Conservation (phyloP, 768 basidiomycete species). For the Kwoniella pini region DNA sequence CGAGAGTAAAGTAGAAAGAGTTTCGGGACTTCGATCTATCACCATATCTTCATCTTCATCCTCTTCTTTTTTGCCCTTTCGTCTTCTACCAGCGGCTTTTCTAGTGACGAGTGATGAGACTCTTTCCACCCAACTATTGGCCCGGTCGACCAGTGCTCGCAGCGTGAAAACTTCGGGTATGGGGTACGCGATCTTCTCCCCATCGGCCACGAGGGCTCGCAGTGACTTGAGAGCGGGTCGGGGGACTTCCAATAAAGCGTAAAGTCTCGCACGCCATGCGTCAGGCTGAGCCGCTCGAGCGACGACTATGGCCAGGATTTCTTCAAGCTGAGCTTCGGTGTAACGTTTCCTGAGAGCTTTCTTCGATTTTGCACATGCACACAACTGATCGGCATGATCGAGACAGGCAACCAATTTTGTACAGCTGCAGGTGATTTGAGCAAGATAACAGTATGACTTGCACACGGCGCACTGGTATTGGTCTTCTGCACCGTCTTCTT, state of each 20-base stretch:
- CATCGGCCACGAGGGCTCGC: slow-evolving; percentile 80
- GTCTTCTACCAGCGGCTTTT: slow-evolving; percentile 37
- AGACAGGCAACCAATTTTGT: slow-evolving; percentile 75
- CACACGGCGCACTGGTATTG: slow-evolving; percentile 93
- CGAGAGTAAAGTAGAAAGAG: slow-evolving; percentile 67
- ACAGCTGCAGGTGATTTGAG: slow-evolving; percentile 82
- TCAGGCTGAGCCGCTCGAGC: slow-evolving; percentile 73
- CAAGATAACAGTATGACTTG: slow-evolving; percentile 93
- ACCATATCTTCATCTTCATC: slow-evolving; percentile 58
- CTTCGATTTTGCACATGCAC: slow-evolving; percentile 64
- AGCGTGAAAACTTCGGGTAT: slow-evolving; percentile 72
- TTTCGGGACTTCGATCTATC: slow-evolving; percentile 69
- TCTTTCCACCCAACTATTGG: slow-evolving; percentile 84
- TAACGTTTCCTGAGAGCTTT: slow-evolving; percentile 75
- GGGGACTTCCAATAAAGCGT: slow-evolving; percentile 68
- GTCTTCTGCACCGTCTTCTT: slow-evolving; percentile 82
- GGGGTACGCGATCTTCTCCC: slow-evolving; percentile 76
- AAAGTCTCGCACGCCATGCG: slow-evolving; percentile 72
- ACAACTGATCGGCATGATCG: slow-evolving; percentile 77
- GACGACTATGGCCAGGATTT: slow-evolving; percentile 66
- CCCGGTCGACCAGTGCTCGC: slow-evolving; percentile 74
- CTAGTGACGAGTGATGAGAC: slow-evolving; percentile 31
- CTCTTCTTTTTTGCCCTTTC: slow-evolving; percentile 35
- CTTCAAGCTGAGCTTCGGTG: slow-evolving; percentile 72
- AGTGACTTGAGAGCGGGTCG: slow-evolving; percentile 75